phyloP scores from a whole-genome alignment of 768 basidiomycete genomes.

The Suillus subalutaceus region DNA sequence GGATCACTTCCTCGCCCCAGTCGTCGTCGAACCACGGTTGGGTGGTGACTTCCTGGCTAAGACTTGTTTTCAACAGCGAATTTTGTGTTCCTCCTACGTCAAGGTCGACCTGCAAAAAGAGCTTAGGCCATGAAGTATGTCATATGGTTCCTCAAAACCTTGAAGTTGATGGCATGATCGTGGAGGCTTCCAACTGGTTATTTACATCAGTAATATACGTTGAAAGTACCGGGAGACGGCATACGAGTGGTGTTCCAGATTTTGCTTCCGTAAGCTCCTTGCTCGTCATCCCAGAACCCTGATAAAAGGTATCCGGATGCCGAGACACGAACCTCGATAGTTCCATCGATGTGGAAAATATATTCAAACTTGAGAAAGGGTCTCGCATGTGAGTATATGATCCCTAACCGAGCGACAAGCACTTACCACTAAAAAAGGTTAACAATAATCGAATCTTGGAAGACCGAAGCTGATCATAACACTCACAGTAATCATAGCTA shows the following conservation, averaged over 20 bases:
- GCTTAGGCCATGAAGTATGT: not conserved
- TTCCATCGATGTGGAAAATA: slow-evolving; percentile 66
- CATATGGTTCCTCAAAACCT: slow-evolving; percentile 31
- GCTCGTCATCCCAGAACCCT: slow-evolving; percentile 55
- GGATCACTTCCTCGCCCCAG: slow-evolving; percentile 58
- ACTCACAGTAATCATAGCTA: slow-evolving; percentile 60
- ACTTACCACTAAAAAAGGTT: slow-evolving; percentile 34
- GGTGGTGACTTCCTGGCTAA: slow-evolving; percentile 49
- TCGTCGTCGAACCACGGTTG: slow-evolving; percentile 62
- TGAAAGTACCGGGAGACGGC: slow-evolving; percentile 20
- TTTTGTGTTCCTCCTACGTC: slow-evolving; percentile 64
- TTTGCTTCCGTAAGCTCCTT: slow-evolving; percentile 55
- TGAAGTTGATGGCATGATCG: slow-evolving; percentile 70
- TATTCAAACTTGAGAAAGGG: slow-evolving; percentile 54
- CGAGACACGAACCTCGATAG: slow-evolving; percentile 65
- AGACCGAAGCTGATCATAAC: not conserved
- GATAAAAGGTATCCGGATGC: slow-evolving; percentile 73
- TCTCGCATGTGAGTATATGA: not conserved
- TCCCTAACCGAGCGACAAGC: not conserved
- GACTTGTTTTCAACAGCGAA: slow-evolving; percentile 54
- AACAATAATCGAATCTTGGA: slow-evolving; percentile 1
- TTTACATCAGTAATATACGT: not conserved
- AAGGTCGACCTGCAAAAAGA: slow-evolving; percentile 52
- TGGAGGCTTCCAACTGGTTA: slow-evolving; percentile 64
- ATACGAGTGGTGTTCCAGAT: slow-evolving; percentile 59